A percentile compares a stretch with the other conserved stretches of the same genome.
phyloP scores from a whole-genome alignment of 805 yeast genomes.

The Kodamaea leandrae region DNA sequence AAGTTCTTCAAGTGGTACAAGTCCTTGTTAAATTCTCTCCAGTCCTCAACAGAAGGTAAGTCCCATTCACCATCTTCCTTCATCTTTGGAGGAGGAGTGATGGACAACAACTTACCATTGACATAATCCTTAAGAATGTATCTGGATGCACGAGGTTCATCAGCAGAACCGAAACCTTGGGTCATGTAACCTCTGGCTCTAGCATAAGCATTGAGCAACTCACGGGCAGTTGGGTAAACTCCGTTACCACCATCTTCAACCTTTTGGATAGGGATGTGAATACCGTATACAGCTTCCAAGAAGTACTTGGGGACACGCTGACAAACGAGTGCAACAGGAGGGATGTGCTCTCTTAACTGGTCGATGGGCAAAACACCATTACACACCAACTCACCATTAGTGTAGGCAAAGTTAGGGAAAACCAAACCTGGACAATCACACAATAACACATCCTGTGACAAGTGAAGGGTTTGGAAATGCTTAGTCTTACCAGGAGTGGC shows the following conservation, averaged over 20 bases:
- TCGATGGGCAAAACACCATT: constrained; percentile 99
- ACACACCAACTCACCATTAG: constrained; percentile 95
- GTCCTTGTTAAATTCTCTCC: constrained; percentile 65
- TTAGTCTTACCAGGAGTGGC: constrained; percentile 98
- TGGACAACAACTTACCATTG: constrained; percentile 80
- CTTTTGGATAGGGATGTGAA: constrained; percentile 73
- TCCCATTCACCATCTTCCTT: constrained; percentile 60
- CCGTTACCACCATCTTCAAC: constrained; percentile 88
- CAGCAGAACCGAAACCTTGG: constrained; percentile 96
- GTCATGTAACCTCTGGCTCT: constrained; percentile 97
- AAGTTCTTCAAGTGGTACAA: constrained; percentile 62
- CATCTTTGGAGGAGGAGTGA: constrained; percentile 80
- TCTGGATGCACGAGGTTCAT: constrained; percentile 91
- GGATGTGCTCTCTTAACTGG: constrained; percentile 88
- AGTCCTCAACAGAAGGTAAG: constrained; percentile 40
- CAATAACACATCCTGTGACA: constrained; percentile 76
- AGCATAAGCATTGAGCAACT: constrained; percentile 86
- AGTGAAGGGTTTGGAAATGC: constrained; percentile 93
- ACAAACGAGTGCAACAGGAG: constrained; percentile 82
- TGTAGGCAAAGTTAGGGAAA: constrained; percentile 95
- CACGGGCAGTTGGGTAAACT: constrained; percentile 77
- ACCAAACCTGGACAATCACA: constrained; percentile 99
- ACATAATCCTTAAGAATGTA: constrained; percentile 92
- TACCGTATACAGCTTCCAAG: constrained; percentile 91
- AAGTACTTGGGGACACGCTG: constrained; percentile 85